phyloP scores from a whole-genome alignment of 2,329 filamentous ascomycete genomes.

The Verticillium nubilum region DNA sequence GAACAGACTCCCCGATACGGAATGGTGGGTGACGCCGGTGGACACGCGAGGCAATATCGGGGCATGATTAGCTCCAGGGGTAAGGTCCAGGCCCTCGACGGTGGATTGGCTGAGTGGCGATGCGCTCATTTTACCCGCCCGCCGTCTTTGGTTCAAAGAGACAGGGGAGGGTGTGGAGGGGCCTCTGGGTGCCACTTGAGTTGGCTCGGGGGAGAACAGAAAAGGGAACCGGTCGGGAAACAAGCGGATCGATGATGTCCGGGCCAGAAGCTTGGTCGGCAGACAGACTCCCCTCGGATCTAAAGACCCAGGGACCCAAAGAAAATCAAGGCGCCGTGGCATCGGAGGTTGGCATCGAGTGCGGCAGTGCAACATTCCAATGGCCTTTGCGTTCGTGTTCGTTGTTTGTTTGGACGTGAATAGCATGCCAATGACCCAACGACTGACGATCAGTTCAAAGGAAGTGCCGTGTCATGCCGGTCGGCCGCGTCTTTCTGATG shows the following conservation, averaged over 20 bases:
- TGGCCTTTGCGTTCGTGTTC: background rate
- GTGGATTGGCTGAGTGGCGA: conserved; percentile 1
- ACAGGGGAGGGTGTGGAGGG: background rate
- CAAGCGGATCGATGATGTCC: background rate
- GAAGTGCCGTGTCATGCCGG: background rate
- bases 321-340: background rate
- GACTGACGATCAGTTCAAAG: background rate
- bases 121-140: conserved; percentile 1
- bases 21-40: background rate
- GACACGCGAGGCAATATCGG: conserved; percentile 1
- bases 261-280: background rate
- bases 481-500: background rate
- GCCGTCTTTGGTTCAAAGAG: background rate
- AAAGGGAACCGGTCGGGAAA: background rate
- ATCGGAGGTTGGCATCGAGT: background rate
- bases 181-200: background rate
- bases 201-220: background rate
- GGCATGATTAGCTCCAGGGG: conserved; percentile 1
- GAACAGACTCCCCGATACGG: conserved; percentile 1
- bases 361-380: background rate
- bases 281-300: background rate
- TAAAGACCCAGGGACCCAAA: too few species aligned
- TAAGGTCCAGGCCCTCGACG: conserved; percentile 1
- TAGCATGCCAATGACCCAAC: background rate
- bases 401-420: background rate